These are phyloP conservation scores for Cruciata laevipes DNA, from an alignment of 257 asterid species.

Conservation along the genomic window DNA sequence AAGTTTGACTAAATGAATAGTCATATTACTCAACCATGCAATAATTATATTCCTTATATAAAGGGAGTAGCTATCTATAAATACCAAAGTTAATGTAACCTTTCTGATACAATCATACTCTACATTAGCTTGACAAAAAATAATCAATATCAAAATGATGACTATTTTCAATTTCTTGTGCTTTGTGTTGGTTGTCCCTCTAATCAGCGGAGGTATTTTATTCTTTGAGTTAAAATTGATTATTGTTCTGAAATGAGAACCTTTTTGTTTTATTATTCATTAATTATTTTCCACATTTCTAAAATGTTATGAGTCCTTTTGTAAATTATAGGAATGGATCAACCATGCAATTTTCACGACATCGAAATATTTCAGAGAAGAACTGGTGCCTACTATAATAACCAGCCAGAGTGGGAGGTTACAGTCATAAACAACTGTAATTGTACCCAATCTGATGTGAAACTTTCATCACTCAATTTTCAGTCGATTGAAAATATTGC, in stretches of 20 bases:
- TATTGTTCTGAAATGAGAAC: background rate
- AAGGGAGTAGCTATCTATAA: too few relatives aligned
- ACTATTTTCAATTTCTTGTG: background rate
- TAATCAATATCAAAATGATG: background rate
- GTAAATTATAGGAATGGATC: background rate
- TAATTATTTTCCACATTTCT: too few relatives aligned
- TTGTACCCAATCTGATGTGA: background rate
- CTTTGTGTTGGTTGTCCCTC: background rate
- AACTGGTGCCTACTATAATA: background rate
- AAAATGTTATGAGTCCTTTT: too few relatives aligned
- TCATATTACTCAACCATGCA: too few relatives aligned
- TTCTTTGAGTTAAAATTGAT: background rate
- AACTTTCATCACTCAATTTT: background rate
- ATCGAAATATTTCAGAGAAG: background rate
- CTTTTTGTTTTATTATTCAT: background rate
- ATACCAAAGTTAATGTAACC: too few relatives aligned
- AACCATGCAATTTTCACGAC: background rate
- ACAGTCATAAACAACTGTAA: background rate
- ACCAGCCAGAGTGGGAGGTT: background rate
- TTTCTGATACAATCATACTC: too few relatives aligned
- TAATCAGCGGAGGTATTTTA: background rate
- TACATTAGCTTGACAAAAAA: too few relatives aligned
- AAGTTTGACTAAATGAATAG: too few relatives aligned
- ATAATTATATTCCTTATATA: too few relatives aligned
- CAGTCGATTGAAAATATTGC: background rate